Conservation (phyloP, 371 early-diverging fungal species). For the Mucor irregularis region DNA sequence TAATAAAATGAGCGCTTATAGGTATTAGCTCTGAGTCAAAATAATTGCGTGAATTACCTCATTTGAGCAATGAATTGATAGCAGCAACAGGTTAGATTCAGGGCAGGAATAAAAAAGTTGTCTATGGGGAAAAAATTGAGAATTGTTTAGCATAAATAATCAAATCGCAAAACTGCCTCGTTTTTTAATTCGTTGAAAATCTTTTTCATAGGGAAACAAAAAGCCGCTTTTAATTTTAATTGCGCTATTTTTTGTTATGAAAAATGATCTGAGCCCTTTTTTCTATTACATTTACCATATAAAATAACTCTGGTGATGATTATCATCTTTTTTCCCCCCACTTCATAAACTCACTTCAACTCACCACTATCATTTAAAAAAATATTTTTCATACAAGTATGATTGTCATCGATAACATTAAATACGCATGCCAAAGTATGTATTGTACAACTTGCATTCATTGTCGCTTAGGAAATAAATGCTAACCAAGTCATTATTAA, state of each 20-base stretch:
- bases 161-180: conserved; percentile 32
- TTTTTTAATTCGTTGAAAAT: conserved; percentile 1
- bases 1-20: too few relatives aligned
- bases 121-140: neutral
- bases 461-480: too few relatives aligned
- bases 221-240: neutral
- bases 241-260: conserved; percentile 2
- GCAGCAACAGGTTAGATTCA: too few relatives aligned
- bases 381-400: neutral
- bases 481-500: too few relatives aligned
- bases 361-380: neutral
- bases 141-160: neutral
- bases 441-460: too few relatives aligned
- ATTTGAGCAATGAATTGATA: too few relatives aligned
- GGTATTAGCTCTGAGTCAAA: too few relatives aligned
- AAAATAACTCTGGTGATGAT: too few relatives aligned
- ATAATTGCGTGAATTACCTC: too few relatives aligned
- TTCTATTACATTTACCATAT: neutral
- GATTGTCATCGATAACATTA: conserved; percentile 23
- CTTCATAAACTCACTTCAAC: neutral
- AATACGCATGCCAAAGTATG: conserved; percentile 27
- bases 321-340: neutral
- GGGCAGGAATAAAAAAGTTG: too few relatives aligned
- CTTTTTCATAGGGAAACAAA: neutral
- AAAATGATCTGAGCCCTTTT: conserved; percentile 9